Percentiles rank a stretch among this genome's conserved stretches.
phyloP scores from a whole-genome alignment of 1,284 basidiomycete genomes.

The Leccinum fallax region DNA sequence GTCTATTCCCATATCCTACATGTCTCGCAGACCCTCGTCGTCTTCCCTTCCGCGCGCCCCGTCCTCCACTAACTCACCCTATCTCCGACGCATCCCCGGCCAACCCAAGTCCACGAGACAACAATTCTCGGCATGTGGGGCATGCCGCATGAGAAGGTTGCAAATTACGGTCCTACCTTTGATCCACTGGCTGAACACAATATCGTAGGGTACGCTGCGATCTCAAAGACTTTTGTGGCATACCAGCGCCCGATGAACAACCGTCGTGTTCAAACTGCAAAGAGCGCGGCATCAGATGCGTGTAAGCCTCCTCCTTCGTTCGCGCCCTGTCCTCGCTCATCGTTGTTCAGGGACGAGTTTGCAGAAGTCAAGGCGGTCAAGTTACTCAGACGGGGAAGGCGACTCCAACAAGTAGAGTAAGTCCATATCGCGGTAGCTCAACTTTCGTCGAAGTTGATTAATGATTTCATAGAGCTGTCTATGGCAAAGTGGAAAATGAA shows the following conservation, averaged over 20 bases:
- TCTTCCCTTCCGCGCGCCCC: slow-evolving; percentile 40
- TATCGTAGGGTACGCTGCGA: slow-evolving; percentile 72
- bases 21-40: slow-evolving; percentile 54
- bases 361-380: slow-evolving; percentile 88
- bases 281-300: slow-evolving; percentile 84
- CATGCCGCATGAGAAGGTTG: slow-evolving; percentile 84
- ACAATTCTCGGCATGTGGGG: slow-evolving; percentile 87
- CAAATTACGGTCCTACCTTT: slow-evolving; percentile 15
- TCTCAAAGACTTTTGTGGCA: slow-evolving; percentile 69
- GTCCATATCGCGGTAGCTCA: slow-evolving; percentile 27
- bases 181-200: slow-evolving; percentile 4
- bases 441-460: slow-evolving; percentile 4
- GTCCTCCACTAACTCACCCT: slow-evolving; percentile 40
- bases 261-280: slow-evolving; percentile 84
- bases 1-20: slow-evolving; percentile 26
- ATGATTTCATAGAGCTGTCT: slow-evolving; percentile 50
- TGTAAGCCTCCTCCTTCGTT: slow-evolving; percentile 53
- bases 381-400: slow-evolving; percentile 77
- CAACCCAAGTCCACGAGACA: slow-evolving; percentile 76
- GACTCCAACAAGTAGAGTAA: slow-evolving; percentile 82
- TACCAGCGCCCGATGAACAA: slow-evolving; percentile 40
- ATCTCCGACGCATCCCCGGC: slow-evolving; percentile 52
- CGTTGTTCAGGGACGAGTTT: slow-evolving; percentile 71
- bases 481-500: slow-evolving; percentile 56
- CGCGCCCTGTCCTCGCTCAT: slow-evolving; percentile 9